Evolutionary conservation across 768 basidiomycete species (phyloP).

Genomic region (Amanita inopinata): DNA sequence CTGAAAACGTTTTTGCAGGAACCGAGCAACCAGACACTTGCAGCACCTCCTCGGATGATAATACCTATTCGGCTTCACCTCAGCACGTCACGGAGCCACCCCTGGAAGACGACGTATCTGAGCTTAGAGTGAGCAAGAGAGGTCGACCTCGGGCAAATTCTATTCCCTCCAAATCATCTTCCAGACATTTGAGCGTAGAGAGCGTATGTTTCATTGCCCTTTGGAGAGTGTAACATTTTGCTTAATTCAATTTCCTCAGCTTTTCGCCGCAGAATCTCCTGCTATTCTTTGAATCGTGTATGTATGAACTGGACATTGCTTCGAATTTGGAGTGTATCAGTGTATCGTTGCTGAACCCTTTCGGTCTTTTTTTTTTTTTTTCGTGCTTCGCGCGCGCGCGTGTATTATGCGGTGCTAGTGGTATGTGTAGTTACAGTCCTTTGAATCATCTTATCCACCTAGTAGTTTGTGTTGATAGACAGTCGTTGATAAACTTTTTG

Average conservation of each 20-base stretch:
- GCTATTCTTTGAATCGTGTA: slow-evolving; percentile 10
- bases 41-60: too few species aligned
- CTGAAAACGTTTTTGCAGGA: too few species aligned
- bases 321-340: background rate
- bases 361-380: too few species aligned
- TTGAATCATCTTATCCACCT: too few species aligned
- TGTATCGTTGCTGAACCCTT: background rate
- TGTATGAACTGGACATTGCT: background rate
- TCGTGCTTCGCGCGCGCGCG: too few species aligned
- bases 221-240: background rate
- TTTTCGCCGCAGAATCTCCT: slow-evolving; percentile 19
- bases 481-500: too few species aligned
- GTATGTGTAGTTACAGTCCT: too few species aligned
- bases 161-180: slow-evolving; percentile 6
- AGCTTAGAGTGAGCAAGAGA: background rate
- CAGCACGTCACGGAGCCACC: too few species aligned
- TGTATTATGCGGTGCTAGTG: too few species aligned
- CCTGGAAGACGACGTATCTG: background rate
- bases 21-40: too few species aligned
- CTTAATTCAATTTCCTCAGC: slow-evolving; percentile 11
- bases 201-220: slow-evolving; percentile 11
- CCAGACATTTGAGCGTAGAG: slow-evolving; percentile 13
- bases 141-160: slow-evolving; percentile 5
- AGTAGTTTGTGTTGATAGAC: too few species aligned
- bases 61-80: too few species aligned